Evolutionary conservation across 2,329 filamentous ascomycete species (phyloP), one percentile per base, ranked within the genome.

Genomic region (Colletotrichum liriopes): DNA sequence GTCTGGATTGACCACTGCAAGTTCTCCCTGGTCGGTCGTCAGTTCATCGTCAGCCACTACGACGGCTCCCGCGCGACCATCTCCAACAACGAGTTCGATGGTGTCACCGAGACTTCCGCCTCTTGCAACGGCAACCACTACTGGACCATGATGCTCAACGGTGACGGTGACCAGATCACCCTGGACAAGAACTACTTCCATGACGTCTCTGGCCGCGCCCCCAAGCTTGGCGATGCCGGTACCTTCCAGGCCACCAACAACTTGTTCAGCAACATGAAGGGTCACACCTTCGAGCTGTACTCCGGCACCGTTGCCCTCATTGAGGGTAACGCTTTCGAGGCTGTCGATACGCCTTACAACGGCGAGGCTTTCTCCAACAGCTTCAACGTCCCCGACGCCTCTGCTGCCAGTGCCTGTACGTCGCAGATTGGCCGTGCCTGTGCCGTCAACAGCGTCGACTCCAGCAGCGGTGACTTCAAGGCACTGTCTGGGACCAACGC

Each of bases 211-310:
- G 78, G 78, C 20, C 77, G 78, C 52, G 74, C 77, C 9, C 78
- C 78, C 43, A 77, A 79, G 73, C 78, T 87, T 18, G 79, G 78
- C 2, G 29, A 37, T 62, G 75, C 61, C 32, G 74, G 73, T 9
- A 74, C 73, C 23, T 76, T 79, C 72, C 77, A 79, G 18, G 77
- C 75, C 18, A 66, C 70, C 73, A 79, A 79, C 75, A 78, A 79
- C 75, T 74, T 73, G 51, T 79, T 79, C 61, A 73, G 70, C 47
- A 77, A 77, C 65, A 78, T 78, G 74, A 72, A 77, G 35, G 78
- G 77, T 32, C 88, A 90, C 77, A 88, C 84, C 23, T 82, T 85
- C 18, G 88, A 91, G 80, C 89, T 81, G 67, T 81, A 88, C 75
- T 84, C 77, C 14, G 76, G 80, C 41, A 74, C 73, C 5, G 73